These are phyloP conservation scores for Phaeomoniella chlamydospora DNA, from an alignment of 2,329 filamentous ascomycete genomes.

Conservation along the genomic window DNA sequence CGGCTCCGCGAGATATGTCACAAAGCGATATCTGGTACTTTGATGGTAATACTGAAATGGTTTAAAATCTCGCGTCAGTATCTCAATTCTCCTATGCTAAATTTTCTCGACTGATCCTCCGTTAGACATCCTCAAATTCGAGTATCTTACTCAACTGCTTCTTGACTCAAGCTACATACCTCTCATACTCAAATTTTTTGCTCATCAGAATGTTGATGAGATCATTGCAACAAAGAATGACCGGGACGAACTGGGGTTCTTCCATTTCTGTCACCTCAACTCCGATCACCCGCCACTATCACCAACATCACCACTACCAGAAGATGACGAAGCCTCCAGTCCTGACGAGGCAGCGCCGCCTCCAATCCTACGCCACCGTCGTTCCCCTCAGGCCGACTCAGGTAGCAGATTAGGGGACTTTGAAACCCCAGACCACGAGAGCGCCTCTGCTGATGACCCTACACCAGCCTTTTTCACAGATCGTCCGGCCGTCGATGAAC, in stretches of 20 bases:
- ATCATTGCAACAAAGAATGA: constrained; percentile 77
- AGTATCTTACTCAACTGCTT: constrained; percentile 85
- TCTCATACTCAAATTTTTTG: constrained; percentile 81
- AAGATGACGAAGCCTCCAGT: constrained; percentile 11
- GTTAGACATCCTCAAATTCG: constrained; percentile 80
- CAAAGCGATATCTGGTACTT: constrained; percentile 80
- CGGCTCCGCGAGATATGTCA: constrained; percentile 74
- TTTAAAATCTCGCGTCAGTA: constrained; percentile 80
- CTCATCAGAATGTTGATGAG: constrained; percentile 85
- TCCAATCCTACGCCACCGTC: constrained; percentile 55
- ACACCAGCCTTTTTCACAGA: constrained; percentile 13
- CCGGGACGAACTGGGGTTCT: constrained; percentile 78
- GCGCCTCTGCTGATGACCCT: too few relatives aligned
- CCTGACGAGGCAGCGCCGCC: constrained; percentile 64
- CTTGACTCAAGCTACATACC: constrained; percentile 93
- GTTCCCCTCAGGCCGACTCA: too few relatives aligned
- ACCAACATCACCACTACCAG: constrained; percentile 17
- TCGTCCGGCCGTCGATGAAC: constrained; percentile 60
- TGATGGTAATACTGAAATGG: constrained; percentile 89
- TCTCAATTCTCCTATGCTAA: background rate
- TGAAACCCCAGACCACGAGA: too few relatives aligned
- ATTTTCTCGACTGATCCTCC: constrained; percentile 2
- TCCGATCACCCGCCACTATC: constrained; percentile 42
- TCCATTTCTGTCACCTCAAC: constrained; percentile 69
- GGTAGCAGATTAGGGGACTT: too few relatives aligned